Percentiles rank a stretch among this genome's conserved stretches.
Evolutionary conservation across 345 rosid species (phyloP).

Genomic region (Iberis pinnata): DNA sequence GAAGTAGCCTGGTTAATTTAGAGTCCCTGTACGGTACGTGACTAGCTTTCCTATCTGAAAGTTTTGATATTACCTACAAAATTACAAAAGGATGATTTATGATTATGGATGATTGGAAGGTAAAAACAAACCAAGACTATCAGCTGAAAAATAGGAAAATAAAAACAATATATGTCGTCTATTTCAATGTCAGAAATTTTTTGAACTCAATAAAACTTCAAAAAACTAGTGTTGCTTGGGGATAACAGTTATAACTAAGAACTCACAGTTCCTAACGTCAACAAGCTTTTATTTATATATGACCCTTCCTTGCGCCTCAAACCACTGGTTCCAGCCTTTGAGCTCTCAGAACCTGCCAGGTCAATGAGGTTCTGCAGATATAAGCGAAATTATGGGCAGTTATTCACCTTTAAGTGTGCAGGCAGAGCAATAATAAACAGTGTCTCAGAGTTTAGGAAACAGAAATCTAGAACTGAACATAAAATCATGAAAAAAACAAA

Average conservation of each 20-base stretch:
- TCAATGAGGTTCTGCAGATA: slow-evolving; percentile 97
- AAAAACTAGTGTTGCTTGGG: slow-evolving; percentile 8
- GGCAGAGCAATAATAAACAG: slow-evolving; percentile 6
- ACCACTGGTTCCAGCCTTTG: slow-evolving; percentile 93
- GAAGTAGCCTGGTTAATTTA: slow-evolving; percentile 92
- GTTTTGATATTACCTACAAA: slow-evolving; percentile 83
- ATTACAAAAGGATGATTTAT: slow-evolving; percentile 2
- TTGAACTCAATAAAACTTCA: slow-evolving; percentile 5
- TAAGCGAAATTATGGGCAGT: slow-evolving; percentile 20
- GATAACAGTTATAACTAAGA: slow-evolving; percentile 24
- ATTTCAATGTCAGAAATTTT: slow-evolving; percentile 1
- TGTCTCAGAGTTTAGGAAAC: background rate
- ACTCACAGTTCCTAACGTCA: slow-evolving; percentile 97
- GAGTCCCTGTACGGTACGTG: slow-evolving; percentile 97
- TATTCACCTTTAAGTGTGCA: slow-evolving; percentile 4
- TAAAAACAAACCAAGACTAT: slow-evolving; percentile 5
- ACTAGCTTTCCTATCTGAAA: slow-evolving; percentile 74
- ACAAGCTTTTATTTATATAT: slow-evolving; percentile 86
- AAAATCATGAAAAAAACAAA: slow-evolving; percentile 7
- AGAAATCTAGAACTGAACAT: background rate
- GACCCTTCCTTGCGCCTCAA: slow-evolving; percentile 95
- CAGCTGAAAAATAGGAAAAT: background rate
- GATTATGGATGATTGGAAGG: slow-evolving; percentile 4
- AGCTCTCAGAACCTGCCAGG: slow-evolving; percentile 99
- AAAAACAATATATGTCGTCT: background rate